Evolutionary conservation across 1,284 basidiomycete genomes (phyloP).

Genomic region (Tranzscheliella williamsii): DNA sequence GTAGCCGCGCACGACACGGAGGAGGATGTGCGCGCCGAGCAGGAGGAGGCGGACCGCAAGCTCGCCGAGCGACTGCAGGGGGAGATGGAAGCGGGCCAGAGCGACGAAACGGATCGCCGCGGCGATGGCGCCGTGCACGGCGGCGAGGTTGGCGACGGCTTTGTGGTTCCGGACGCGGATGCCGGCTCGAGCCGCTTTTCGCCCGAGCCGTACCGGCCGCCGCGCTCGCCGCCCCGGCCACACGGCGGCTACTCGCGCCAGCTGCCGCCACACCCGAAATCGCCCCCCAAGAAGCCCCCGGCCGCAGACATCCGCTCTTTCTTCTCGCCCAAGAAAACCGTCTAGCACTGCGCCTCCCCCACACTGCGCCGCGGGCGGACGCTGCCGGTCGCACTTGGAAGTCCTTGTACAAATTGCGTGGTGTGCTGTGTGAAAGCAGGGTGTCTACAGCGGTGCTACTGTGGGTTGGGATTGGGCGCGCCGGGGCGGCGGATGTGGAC

Average conservation of each 20-base stretch:
- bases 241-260: conserved; percentile 30
- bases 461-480: not conserved
- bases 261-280: conserved; percentile 1
- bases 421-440: no score
- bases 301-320: conserved; percentile 20
- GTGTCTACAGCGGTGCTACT: no score
- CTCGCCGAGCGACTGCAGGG: conserved; percentile 29
- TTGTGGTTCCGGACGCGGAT: conserved; percentile 20
- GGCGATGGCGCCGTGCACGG: conserved; percentile 4
- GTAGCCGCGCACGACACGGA: conserved; percentile 15
- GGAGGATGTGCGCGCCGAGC: conserved; percentile 15
- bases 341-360: no score
- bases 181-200: conserved; percentile 34
- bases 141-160: conserved; percentile 29
- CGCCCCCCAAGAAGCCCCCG: not conserved
- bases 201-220: conserved; percentile 47
- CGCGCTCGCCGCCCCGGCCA: conserved; percentile 32
- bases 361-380: no score
- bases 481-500: conserved; percentile 2
- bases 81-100: conserved; percentile 2
- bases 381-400: no score
- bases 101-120: conserved; percentile 2
- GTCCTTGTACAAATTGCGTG: no score
- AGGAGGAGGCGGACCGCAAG: conserved; percentile 17
- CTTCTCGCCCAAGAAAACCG: conserved; percentile 11